Conservation (phyloP, 164 flowering plant species). For the Piper betle region DNA sequence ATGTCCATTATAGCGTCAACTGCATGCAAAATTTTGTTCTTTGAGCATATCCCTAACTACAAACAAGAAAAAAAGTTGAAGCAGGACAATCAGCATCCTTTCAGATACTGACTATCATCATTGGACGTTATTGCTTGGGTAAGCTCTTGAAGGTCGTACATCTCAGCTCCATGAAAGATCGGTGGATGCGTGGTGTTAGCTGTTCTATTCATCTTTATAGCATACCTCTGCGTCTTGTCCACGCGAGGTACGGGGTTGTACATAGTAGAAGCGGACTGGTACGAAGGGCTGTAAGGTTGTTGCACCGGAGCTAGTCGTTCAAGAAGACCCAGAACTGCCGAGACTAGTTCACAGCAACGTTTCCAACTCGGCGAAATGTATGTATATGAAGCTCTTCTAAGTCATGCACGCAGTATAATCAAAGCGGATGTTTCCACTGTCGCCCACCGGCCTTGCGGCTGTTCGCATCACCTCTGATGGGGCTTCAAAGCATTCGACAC, state of each 20-base stretch:
- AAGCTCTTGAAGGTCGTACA: constrained; percentile 10
- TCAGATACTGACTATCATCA: not conserved
- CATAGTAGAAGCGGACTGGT: not conserved
- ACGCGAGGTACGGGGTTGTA: not conserved
- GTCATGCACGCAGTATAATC: not conserved
- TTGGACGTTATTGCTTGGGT: constrained; percentile 13
- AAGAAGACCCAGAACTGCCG: constrained; percentile 18
- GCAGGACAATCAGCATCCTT: not conserved
- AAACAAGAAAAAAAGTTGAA: not conserved
- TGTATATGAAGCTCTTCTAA: constrained; percentile 10
- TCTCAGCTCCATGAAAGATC: constrained; percentile 32
- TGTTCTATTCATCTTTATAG: constrained; percentile 10
- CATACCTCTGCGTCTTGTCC: not conserved
- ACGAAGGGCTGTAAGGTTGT: constrained; percentile 3
- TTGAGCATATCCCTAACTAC: no score
- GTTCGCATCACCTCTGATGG: not conserved
- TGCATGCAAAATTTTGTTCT: constrained; percentile 2
- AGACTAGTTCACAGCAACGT: constrained; percentile 5
- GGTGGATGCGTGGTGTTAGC: constrained; percentile 30
- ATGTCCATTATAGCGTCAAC: constrained; percentile 28
- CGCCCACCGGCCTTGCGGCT: not conserved
- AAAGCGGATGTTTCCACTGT: not conserved
- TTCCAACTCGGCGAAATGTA: constrained; percentile 28
- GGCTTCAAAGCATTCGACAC: not conserved
- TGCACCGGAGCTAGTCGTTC: constrained; percentile 2